These are phyloP conservation scores for Colletotrichum shisoi DNA, from an alignment of 2,329 filamentous ascomycete genomes.

Conservation along the genomic window DNA sequence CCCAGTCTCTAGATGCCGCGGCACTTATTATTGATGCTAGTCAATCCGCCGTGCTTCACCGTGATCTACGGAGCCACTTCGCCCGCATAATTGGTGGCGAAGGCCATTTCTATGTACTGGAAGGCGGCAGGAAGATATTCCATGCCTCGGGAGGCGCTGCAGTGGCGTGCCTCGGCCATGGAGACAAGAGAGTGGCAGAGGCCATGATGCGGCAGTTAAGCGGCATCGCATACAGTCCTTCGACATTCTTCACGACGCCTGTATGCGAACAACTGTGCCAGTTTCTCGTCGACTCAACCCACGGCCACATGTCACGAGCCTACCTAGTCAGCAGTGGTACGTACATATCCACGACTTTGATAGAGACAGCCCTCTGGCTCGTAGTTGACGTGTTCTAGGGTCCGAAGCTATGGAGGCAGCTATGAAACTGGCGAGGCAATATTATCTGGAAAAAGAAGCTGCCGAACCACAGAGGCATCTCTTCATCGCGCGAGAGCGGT, in stretches of 20 bases:
- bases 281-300: slow-evolving; percentile 49
- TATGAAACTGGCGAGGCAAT: slow-evolving; percentile 60
- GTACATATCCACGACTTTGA: slow-evolving; percentile 40
- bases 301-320: slow-evolving; percentile 50
- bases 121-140: slow-evolving; percentile 47
- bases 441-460: slow-evolving; percentile 52
- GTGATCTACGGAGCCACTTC: slow-evolving; percentile 29
- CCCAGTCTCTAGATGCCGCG: slow-evolving; percentile 14
- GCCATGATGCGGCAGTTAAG: slow-evolving; percentile 45
- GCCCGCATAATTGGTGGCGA: slow-evolving; percentile 44
- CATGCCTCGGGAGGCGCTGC: slow-evolving; percentile 51
- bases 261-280: slow-evolving; percentile 53
- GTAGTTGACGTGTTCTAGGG: slow-evolving; percentile 48
- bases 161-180: slow-evolving; percentile 47
- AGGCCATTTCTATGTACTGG: slow-evolving; percentile 49
- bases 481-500: slow-evolving; percentile 73
- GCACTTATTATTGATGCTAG: slow-evolving; percentile 14
- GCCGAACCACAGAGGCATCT: slow-evolving; percentile 64
- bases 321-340: slow-evolving; percentile 52
- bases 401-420: slow-evolving; percentile 62
- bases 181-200: slow-evolving; percentile 43
- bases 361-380: background rate
- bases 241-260: slow-evolving; percentile 53
- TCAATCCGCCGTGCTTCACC: slow-evolving; percentile 32
- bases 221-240: slow-evolving; percentile 49